phyloP scores from a whole-genome alignment of 163 green algal species.

The Scenedesmus sp. region DNA sequence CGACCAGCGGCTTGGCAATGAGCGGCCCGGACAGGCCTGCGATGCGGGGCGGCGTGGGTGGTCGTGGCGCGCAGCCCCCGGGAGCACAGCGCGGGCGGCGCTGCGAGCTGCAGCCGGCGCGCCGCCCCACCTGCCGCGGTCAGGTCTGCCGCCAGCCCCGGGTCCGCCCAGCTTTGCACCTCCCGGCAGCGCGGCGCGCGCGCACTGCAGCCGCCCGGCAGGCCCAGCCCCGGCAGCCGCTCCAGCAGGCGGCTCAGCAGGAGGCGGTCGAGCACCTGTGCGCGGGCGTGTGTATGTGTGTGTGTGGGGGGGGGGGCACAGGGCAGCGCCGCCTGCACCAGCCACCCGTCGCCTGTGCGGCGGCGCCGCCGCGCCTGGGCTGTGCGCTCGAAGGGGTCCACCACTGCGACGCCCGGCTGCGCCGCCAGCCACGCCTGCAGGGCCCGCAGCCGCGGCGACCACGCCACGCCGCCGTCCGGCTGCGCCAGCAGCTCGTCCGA shows the following conservation, averaged over 20 bases:
- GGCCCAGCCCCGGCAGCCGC: slow-evolving; percentile 13
- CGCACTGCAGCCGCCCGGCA: slow-evolving; percentile 9
- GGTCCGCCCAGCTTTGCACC: background rate
- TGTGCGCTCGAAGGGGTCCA: slow-evolving; percentile 48
- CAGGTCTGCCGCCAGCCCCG: background rate
- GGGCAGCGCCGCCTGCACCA: background rate
- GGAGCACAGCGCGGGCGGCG: background rate
- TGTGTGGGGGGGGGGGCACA: background rate
- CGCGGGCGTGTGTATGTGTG: background rate
- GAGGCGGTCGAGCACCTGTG: slow-evolving; percentile 37
- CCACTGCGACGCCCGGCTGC: slow-evolving; percentile 34
- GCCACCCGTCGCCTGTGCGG: no score
- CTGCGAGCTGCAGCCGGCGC: slow-evolving; percentile 1
- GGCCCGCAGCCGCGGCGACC: slow-evolving; percentile 33
- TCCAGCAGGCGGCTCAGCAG: slow-evolving; percentile 13
- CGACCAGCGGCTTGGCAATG: slow-evolving; percentile 71
- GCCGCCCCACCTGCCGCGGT: background rate
- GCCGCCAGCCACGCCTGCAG: slow-evolving; percentile 36
- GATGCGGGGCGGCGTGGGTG: no score
- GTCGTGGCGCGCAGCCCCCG: no score
- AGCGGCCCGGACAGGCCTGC: slow-evolving; percentile 56
- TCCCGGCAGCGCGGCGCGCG: slow-evolving; percentile 9
- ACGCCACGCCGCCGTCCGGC: slow-evolving; percentile 11
- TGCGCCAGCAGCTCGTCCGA: slow-evolving; percentile 60
- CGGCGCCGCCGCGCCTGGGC: slow-evolving; percentile 25